Conservation (phyloP, 2,329 filamentous ascomycete species). For the Fusarium sp. region DNA sequence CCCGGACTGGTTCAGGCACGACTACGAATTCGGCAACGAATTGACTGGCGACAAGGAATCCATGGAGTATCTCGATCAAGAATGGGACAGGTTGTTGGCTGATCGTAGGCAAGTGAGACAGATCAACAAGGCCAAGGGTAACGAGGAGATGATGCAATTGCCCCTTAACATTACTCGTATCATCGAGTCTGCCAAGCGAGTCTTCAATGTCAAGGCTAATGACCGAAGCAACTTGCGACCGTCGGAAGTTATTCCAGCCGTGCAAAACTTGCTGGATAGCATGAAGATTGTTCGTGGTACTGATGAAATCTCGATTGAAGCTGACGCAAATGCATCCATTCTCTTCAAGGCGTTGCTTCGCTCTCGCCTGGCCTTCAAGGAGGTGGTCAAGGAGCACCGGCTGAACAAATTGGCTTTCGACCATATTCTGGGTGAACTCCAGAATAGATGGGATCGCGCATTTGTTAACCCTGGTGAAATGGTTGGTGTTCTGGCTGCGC, state of each 20-base stretch:
- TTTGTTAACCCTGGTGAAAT: conserved; percentile 95
- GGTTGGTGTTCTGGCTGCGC: conserved; percentile 96
- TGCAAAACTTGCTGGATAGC: conserved; percentile 77
- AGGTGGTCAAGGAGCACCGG: conserved; percentile 84
- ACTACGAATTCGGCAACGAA: conserved; percentile 81
- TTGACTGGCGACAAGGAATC: conserved; percentile 87
- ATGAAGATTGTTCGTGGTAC: conserved; percentile 87
- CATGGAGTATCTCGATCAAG: conserved; percentile 85
- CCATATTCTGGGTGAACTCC: conserved; percentile 89
- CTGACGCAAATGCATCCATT: conserved; percentile 86
- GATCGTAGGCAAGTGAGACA: conserved; percentile 80
- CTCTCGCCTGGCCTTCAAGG: conserved; percentile 91
- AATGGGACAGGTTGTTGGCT: conserved; percentile 81
- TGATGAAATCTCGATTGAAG: conserved; percentile 84
- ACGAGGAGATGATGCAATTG: conserved; percentile 87
- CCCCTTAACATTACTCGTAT: conserved; percentile 92
- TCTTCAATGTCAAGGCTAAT: conserved; percentile 88
- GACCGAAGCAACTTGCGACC: conserved; percentile 91
- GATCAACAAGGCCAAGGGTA: conserved; percentile 73
- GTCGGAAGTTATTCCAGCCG: conserved; percentile 82
- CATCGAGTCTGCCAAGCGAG: conserved; percentile 87
- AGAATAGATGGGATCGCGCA: conserved; percentile 86
- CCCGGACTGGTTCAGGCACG: conserved; percentile 68
- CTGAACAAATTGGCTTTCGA: conserved; percentile 92
- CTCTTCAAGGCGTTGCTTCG: conserved; percentile 93